Conservation (phyloP, 805 yeast species). For the Nakazawaea ambrosiae region DNA sequence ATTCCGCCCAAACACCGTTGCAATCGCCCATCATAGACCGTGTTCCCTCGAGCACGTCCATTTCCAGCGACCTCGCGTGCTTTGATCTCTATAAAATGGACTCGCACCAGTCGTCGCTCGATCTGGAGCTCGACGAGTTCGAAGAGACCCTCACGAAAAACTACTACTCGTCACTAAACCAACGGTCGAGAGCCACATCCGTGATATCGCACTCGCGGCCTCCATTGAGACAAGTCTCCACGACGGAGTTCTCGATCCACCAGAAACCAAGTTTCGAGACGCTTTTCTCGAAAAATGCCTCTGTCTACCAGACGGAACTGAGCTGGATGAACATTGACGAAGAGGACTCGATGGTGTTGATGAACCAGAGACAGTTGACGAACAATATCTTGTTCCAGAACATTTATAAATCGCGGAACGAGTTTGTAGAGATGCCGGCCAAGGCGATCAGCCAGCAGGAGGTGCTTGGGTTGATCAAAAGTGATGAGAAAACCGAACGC, state of each 20-base stretch:
- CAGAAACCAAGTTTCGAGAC: slow-evolving; percentile 25
- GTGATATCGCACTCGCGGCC: too few species aligned
- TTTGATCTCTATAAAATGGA: slow-evolving; percentile 20
- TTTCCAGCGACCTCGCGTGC: slow-evolving; percentile 24
- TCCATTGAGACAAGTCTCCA: too few species aligned
- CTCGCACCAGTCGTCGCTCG: slow-evolving; percentile 20
- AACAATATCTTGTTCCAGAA: slow-evolving; percentile 6
- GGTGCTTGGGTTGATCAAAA: not conserved
- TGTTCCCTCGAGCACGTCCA: not conserved
- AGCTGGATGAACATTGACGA: slow-evolving; percentile 48
- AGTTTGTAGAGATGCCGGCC: not conserved
- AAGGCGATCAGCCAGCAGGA: not conserved
- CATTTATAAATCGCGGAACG: not conserved
- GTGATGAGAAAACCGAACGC: not conserved
- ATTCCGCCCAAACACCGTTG: not conserved
- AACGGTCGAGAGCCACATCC: too few species aligned
- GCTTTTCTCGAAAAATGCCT: slow-evolving; percentile 20
- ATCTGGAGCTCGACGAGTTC: slow-evolving; percentile 20
- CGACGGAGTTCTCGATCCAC: not conserved
- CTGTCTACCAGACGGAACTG: slow-evolving; percentile 35
- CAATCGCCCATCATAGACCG: not conserved
- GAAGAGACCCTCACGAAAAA: slow-evolving; percentile 12
- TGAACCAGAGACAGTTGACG: slow-evolving; percentile 7
- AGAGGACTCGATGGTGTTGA: slow-evolving; percentile 4
- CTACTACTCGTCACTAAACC: too few species aligned